Evolutionary conservation across 257 asterid genomes (phyloP).

Genomic region (Coffea canephora): DNA sequence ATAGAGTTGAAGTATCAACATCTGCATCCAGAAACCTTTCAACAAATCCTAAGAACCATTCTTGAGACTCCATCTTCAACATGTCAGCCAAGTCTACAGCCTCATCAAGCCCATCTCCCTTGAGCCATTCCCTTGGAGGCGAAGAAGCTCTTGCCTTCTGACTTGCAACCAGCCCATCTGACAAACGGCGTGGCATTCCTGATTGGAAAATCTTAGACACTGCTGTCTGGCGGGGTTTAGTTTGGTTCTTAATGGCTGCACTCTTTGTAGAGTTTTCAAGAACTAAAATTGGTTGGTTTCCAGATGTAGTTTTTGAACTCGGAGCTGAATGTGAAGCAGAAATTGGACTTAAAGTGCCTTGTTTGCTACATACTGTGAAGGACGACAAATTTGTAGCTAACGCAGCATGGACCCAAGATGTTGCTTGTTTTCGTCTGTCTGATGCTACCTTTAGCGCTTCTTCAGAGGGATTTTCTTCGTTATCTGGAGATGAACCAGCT

Average conservation of each 20-base stretch:
- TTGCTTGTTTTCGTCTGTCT: slow-evolving; percentile 71
- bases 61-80: slow-evolving; percentile 70
- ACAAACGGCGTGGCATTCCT: slow-evolving; percentile 44
- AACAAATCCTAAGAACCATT: slow-evolving; percentile 89
- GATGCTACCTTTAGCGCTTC: slow-evolving; percentile 51
- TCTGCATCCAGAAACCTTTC: slow-evolving; percentile 92
- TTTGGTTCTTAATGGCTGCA: slow-evolving; percentile 34
- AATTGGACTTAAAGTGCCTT: slow-evolving; percentile 34
- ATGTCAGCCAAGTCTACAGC: slow-evolving; percentile 82
- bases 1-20: slow-evolving; percentile 66
- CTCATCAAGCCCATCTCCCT: slow-evolving; percentile 80
- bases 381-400: slow-evolving; percentile 69
- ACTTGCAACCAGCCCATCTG: slow-evolving; percentile 39
- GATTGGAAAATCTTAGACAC: slow-evolving; percentile 42
- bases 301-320: slow-evolving; percentile 35
- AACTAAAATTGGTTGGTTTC: slow-evolving; percentile 57
- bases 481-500: slow-evolving; percentile 43
- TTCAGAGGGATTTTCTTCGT: slow-evolving; percentile 63
- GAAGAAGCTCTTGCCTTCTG: slow-evolving; percentile 43
- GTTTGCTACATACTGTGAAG: slow-evolving; percentile 61
- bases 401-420: slow-evolving; percentile 90
- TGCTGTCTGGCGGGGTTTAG: slow-evolving; percentile 49
- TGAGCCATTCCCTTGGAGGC: slow-evolving; percentile 76
- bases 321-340: slow-evolving; percentile 36
- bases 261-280: slow-evolving; percentile 63